Conservation (phyloP, 805 yeast species). For the Cyberlindnera euphorbiiphila region DNA sequence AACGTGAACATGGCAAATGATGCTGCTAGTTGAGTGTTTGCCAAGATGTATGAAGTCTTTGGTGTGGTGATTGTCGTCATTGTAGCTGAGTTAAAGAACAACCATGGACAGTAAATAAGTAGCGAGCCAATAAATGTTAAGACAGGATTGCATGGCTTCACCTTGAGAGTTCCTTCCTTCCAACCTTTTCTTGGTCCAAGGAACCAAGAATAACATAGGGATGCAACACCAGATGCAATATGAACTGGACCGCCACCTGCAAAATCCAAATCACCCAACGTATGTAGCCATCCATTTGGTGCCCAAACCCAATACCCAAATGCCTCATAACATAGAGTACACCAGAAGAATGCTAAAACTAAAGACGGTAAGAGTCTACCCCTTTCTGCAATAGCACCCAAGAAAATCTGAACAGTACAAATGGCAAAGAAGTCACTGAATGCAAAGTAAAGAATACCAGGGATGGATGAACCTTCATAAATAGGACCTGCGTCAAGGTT, state of each 20-base stretch:
- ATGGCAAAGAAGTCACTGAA: slow-evolving; percentile 88
- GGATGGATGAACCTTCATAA: slow-evolving; percentile 54
- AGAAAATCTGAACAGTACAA: slow-evolving; percentile 83
- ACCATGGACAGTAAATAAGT: slow-evolving; percentile 94
- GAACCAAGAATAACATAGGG: slow-evolving; percentile 74
- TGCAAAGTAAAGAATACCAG: slow-evolving; percentile 55
- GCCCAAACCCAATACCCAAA: slow-evolving; percentile 96
- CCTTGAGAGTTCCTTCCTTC: slow-evolving; percentile 40
- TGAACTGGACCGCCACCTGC: slow-evolving; percentile 99
- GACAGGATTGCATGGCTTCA: slow-evolving; percentile 89
- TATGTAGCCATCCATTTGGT: slow-evolving; percentile 85
- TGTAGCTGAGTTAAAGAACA: slow-evolving; percentile 90
- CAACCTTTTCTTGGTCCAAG: slow-evolving; percentile 69
- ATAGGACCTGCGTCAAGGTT: slow-evolving; percentile 71
- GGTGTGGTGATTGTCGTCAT: slow-evolving; percentile 70
- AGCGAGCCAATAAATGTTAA: slow-evolving; percentile 84
- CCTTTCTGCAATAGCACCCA: slow-evolving; percentile 91
- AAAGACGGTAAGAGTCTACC: slow-evolving; percentile 83
- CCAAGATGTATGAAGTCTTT: slow-evolving; percentile 81
- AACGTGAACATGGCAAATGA: slow-evolving; percentile 86
- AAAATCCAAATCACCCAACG: slow-evolving; percentile 91
- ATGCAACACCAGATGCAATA: slow-evolving; percentile 86
- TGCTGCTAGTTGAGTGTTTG: slow-evolving; percentile 89
- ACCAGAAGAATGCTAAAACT: slow-evolving; percentile 78
- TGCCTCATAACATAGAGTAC: slow-evolving; percentile 89